Evolutionary conservation across 805 yeast genomes (phyloP), one percentile per base, ranked within the genome.

Genomic region (Starmerella vitae): DNA sequence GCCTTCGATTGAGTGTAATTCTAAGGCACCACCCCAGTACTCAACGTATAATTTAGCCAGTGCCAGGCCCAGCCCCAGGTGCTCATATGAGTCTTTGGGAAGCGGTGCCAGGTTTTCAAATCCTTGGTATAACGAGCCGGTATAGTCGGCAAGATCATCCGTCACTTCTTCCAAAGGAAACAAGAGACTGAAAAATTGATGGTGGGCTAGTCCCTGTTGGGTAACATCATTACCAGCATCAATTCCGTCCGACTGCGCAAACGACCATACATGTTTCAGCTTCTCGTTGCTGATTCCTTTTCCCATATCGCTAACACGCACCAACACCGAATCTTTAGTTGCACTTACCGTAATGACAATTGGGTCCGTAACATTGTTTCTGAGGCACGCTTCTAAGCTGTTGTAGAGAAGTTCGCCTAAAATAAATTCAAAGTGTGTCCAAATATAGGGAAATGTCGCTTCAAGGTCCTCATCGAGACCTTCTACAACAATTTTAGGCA

Each of bases 11-110:
- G 93, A 78, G 49, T 77, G 77, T 68, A 88, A 72, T 43, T 76
- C 77, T 36, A 88, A 59, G 37, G 78, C 81, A 5, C 97, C 97
- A 50, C 86, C 91, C 97, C 97, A 88, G 59, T 88, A 88, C 51
- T 88, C 96, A 0, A 94, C 83, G 55, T 88, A 88, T 0, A 86
- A 83, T 49, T 82, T 77, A 52, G 94, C 80, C 79, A 88, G 76
- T 0, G 97, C 95, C 44, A 88, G 63, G 0, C 96, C 94, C 43
- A 88, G 68, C 0, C 96, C 96, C 21, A 88, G 61, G 37, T 79
- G 34, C 34, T 20, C 34, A 20, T 20, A 12, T 5, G 25, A 13
- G 14, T 20, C n/a, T 15, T 31, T 15, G 18, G 15, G 14, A 8
- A 31, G 14, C 20, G 80, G 50, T 70, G 78, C 43, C 79, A 71